Base-by-base conservation (phyloP, 192 early-diverging fungal genomes). In the Rhizophagus sp. region DNA sequence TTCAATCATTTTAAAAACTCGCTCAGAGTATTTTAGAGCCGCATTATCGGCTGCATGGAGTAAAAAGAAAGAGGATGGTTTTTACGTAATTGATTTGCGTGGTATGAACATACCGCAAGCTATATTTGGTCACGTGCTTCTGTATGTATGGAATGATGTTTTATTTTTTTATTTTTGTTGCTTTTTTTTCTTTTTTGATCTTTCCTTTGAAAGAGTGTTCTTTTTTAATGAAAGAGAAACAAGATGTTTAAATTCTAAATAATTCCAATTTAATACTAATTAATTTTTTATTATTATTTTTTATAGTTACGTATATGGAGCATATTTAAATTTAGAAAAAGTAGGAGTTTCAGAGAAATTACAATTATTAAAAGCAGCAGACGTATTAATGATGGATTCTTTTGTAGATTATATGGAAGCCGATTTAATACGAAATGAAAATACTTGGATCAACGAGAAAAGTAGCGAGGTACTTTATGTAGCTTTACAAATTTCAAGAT, bases 1-100 rank as follows among this genome's bases (percentile, higher is more conserved):
- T 57, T 75, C 73, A 15, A 75, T 75, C 11, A 75, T 75, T 75
- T 62, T 75, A 52, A 75, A 57, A 33, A 75, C 50, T 36, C 49
- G 73, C 5, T 75, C 73, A 17, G 73, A 75, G 15, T 75, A 75
- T 57, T 75, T 75, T 75, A 75, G 50, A 61, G 47, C 57, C 15
- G 73, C 73, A 5, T 75, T 75, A 75, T 75, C 73, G 2, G 17
- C n/a, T 19, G 30, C 27, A 19, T 75, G 73, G 73, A 10, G 39
- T 7, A 75, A 75, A 75, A 73, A 73, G 8, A 67, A 67, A 67
- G 65, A 67, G 33, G 36, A 70, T 70, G 68, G 68, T 4, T 70
- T 44, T 70, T 70, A 39, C 33, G n/a, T 41, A 34, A 70, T 70
- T 44, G 68, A 70, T 70, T 70, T 70, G 36, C 68, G 68, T 22